Conservation (phyloP, 75 land plant species). For the Isoetes taiwanensis region DNA sequence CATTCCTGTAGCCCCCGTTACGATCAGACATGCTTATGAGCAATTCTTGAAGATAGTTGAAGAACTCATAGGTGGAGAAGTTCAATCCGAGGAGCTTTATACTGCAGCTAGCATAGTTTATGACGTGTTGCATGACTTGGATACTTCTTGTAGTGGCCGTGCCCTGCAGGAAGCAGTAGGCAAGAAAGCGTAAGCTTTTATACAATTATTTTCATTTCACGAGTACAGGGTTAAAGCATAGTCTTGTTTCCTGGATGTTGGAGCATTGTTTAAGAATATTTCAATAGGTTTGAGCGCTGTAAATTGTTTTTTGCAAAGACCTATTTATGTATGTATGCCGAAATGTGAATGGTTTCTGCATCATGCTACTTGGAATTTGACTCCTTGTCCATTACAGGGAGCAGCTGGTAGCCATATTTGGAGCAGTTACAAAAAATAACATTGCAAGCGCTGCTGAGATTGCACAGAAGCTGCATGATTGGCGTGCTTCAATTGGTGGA, state of each 20-base stretch:
- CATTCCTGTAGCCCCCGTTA: constrained; percentile 37
- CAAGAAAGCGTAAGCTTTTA: constrained; percentile 28
- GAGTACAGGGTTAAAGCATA: too few relatives aligned
- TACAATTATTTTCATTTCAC: too few relatives aligned
- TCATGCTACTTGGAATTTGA: too few relatives aligned
- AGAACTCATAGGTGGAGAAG: constrained; percentile 64
- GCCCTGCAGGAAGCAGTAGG: background rate
- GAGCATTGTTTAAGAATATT: too few relatives aligned
- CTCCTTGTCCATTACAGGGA: constrained; percentile 48
- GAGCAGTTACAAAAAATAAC: constrained; percentile 29
- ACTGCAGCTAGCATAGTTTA: constrained; percentile 47
- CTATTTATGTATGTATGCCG: too few relatives aligned
- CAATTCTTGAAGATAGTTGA: constrained; percentile 48
- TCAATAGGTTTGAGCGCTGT: too few relatives aligned
- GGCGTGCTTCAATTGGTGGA: constrained; percentile 18
- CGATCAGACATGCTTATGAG: constrained; percentile 51
- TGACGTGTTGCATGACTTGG: constrained; percentile 23
- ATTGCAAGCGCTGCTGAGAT: constrained; percentile 35
- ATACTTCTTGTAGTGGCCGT: background rate
- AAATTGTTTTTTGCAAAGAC: too few relatives aligned
- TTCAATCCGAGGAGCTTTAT: constrained; percentile 46
- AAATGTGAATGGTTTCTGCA: too few relatives aligned
- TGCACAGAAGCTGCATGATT: constrained; percentile 26
- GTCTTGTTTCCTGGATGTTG: too few relatives aligned
- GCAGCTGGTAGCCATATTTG: constrained; percentile 36